Percentiles rank a stretch among this genome's conserved stretches.
Conservation (phyloP, 73 alveolate species). For the Blepharisma japonicum region DNA sequence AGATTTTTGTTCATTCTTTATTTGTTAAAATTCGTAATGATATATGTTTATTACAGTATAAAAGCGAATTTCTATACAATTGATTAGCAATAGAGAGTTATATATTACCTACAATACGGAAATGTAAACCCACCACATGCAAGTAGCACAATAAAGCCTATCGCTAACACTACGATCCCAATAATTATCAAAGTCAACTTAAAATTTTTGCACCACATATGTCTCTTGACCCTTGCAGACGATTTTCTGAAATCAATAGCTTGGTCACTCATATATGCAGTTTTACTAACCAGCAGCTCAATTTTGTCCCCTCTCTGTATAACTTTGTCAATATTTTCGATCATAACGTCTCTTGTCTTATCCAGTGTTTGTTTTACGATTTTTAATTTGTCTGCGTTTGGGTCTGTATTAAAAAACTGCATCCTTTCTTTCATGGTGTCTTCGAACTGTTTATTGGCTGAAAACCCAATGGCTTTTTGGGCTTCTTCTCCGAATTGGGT, state of each 20-base stretch:
- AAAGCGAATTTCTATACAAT: too few relatives aligned
- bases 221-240: constrained; percentile 39
- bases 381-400: constrained; percentile 39
- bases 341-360: constrained; percentile 43
- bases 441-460: constrained; percentile 25
- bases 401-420: constrained; percentile 41
- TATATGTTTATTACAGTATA: too few relatives aligned
- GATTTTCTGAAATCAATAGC: constrained; percentile 31
- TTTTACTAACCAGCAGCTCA: constrained; percentile 36
- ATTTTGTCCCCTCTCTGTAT: constrained; percentile 54
- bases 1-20: background rate
- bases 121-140: constrained; percentile 24
- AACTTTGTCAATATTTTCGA: constrained; percentile 44
- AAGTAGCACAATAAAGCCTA: constrained; percentile 27
- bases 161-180: constrained; percentile 29
- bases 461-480: constrained; percentile 8
- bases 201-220: constrained; percentile 54
- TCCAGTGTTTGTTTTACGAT: constrained; percentile 18
- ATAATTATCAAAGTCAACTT: constrained; percentile 38
- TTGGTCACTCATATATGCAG: constrained; percentile 36
- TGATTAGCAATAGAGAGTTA: too few relatives aligned
- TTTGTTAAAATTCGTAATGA: too few relatives aligned
- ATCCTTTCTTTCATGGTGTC: constrained; percentile 31
- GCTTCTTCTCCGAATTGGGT: constrained; percentile 23
- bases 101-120: background rate